Conservation (phyloP, 225 moss, liverwort and hornwort genomes). For the Antitrichia curtipendula region DNA sequence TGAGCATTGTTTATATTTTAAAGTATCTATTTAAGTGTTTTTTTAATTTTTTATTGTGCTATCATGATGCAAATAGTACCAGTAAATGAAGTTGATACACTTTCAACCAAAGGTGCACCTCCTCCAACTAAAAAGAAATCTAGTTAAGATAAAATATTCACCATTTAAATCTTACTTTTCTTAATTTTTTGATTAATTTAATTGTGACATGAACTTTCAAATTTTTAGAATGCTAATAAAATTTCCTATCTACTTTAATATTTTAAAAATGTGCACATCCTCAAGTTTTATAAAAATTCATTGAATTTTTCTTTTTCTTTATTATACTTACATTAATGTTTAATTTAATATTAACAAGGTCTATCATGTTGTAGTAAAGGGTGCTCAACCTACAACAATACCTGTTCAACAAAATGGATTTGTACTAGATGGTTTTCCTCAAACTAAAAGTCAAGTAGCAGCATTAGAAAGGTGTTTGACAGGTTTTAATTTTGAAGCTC, state of each 20-base stretch:
- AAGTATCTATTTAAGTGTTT: not conserved
- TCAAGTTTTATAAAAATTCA: no score
- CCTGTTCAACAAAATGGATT: slow-evolving; percentile 25
- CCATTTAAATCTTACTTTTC: not conserved
- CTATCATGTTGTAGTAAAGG: not conserved
- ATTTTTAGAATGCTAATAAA: not conserved
- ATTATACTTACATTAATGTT: not conserved
- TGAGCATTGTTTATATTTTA: not conserved
- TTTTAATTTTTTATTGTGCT: not conserved
- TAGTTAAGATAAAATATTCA: not conserved
- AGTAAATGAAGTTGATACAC: not conserved
- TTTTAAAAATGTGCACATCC: accelerated
- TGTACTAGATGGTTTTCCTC: slow-evolving; percentile 77
- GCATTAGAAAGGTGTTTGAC: slow-evolving; percentile 67
- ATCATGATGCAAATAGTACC: not conserved
- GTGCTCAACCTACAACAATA: not conserved
- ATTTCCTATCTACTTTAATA: not conserved
- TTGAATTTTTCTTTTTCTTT: not conserved
- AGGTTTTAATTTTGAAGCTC: slow-evolving; percentile 52
- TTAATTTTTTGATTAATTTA: not conserved
- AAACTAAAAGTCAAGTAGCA: slow-evolving; percentile 32
- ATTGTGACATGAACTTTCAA: not conserved
- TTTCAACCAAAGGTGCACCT: not conserved
- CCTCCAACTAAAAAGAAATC: not conserved
- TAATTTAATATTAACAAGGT: not conserved